These are phyloP conservation scores for Wickerhamiella slavikovae DNA, from an alignment of 805 yeast species.

Conservation along the genomic window DNA sequence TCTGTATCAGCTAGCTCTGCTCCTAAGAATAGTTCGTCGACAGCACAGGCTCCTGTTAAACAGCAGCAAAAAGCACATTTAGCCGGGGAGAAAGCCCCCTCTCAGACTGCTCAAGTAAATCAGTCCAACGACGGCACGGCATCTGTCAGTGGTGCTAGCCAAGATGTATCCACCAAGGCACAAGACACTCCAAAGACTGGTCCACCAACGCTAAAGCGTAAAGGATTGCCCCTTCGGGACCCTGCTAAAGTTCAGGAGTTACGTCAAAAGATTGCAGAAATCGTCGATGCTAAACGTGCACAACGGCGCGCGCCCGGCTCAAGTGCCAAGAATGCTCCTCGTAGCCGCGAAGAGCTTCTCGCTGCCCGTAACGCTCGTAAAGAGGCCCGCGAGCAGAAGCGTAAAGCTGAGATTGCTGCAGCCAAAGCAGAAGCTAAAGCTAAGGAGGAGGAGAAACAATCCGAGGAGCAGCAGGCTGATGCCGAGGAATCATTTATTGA, in stretches of 20 bases:
- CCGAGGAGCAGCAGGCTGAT: constrained; percentile 22
- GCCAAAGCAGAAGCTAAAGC: no score
- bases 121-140: neutral
- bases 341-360: constrained; percentile 34
- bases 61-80: neutral
- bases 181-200: constrained; percentile 3
- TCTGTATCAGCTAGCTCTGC: neutral
- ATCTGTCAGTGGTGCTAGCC: neutral
- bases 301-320: constrained; percentile 87
- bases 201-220: constrained; percentile 9
- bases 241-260: constrained; percentile 34
- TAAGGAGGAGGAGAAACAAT: constrained; percentile 16
- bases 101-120: neutral
- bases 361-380: constrained; percentile 22
- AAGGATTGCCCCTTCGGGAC: constrained; percentile 5
- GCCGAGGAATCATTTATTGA: constrained; percentile 19
- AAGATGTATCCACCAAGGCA: neutral
- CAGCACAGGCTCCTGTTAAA: neutral
- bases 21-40: no score
- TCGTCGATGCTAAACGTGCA: constrained; percentile 47
- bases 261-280: constrained; percentile 58
- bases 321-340: constrained; percentile 53
- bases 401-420: constrained; percentile 18
- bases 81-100: neutral
- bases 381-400: constrained; percentile 18